These are phyloP conservation scores for Aureobasidium sp. DNA, from an alignment of 2,329 filamentous ascomycete genomes.

Conservation along the genomic window DNA sequence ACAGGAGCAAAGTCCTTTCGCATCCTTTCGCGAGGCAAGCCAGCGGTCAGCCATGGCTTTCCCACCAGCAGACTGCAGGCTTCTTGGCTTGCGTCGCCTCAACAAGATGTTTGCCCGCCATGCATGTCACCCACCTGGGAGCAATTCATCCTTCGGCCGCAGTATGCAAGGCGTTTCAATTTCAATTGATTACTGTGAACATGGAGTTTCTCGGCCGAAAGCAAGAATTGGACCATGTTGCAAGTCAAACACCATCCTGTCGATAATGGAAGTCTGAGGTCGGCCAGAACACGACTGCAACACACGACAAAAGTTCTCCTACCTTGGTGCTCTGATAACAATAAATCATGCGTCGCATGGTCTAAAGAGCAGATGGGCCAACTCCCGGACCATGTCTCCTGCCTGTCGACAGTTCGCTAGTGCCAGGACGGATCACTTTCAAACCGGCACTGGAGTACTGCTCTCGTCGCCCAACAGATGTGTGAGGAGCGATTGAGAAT, in stretches of 20 bases:
- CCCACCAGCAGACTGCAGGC: not conserved
- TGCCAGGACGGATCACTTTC: not conserved
- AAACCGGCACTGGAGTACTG: not conserved
- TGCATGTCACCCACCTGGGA: not conserved
- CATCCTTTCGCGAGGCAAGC: not conserved
- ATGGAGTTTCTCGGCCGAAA: not conserved
- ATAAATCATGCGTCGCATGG: not conserved
- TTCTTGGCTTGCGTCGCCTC: not conserved
- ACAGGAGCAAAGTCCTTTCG: not conserved
- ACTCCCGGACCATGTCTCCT: not conserved
- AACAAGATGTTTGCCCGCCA: not conserved
- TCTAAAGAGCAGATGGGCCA: not conserved
- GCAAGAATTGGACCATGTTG: not conserved
- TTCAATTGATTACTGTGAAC: not conserved
- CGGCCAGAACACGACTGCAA: not conserved
- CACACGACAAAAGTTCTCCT: not conserved
- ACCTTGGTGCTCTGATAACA: no score
- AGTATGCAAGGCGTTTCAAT: not conserved
- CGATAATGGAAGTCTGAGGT: not conserved
- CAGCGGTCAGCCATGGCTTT: not conserved
- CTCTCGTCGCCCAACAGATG: not conserved
- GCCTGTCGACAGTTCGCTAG: not conserved
- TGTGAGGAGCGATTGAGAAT: not conserved
- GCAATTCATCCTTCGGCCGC: not conserved
- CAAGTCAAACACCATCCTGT: not conserved